phyloP scores from a whole-genome alignment of 148 eudicot genomes.

The Amaranthus palmeri region DNA sequence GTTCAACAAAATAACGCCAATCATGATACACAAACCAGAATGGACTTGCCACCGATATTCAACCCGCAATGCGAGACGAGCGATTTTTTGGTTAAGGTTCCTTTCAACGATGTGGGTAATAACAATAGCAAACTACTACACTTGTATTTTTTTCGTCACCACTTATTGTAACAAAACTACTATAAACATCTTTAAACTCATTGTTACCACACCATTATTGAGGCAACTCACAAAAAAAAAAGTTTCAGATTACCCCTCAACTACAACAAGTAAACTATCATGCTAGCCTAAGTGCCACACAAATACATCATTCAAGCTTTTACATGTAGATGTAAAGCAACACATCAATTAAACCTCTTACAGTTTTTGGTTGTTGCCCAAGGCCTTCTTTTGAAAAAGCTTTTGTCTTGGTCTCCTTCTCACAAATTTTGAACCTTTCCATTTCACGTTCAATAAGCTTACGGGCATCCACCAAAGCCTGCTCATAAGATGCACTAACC shows the following conservation, averaged over 20 bases:
- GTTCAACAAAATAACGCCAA: too few relatives aligned
- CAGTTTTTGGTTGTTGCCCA: slow-evolving; percentile 97
- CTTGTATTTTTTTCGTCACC: too few relatives aligned
- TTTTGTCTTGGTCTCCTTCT: slow-evolving; percentile 98
- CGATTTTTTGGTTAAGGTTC: too few relatives aligned
- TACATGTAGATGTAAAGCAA: not conserved
- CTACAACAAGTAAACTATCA: not conserved
- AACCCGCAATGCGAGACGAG: too few relatives aligned
- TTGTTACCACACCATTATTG: not conserved
- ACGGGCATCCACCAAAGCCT: slow-evolving; percentile 97
- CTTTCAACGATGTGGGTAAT: too few relatives aligned
- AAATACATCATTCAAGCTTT: not conserved
- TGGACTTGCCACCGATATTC: too few relatives aligned
- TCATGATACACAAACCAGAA: too few relatives aligned
- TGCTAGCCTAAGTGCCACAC: not conserved
- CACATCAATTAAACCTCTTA: slow-evolving; percentile 29
- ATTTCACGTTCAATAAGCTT: slow-evolving; percentile 95
- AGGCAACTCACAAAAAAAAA: not conserved
- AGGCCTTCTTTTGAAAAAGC: slow-evolving; percentile 99
- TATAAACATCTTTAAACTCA: not conserved
- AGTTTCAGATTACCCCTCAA: not conserved
- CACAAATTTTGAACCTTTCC: slow-evolving; percentile 99
- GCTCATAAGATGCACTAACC: slow-evolving; percentile 99
- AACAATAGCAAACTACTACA: too few relatives aligned
- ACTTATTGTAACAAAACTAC: too few relatives aligned